Conservation (phyloP, 129 eudicot species). For the Sambucus nigra region DNA sequence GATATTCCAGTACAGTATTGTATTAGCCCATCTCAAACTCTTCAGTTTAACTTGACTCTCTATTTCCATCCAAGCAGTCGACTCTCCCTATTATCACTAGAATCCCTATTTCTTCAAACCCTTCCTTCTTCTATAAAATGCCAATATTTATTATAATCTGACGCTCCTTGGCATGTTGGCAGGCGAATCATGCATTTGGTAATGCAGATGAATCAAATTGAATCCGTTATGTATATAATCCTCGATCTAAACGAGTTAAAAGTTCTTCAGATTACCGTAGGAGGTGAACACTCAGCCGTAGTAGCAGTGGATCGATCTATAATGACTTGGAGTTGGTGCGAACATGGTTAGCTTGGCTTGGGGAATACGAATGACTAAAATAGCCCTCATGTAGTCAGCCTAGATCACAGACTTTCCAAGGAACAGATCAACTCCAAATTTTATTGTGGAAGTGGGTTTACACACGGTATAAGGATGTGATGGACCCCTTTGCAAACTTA, state of each 20-base stretch:
- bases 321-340: constrained; percentile 97
- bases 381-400: constrained; percentile 45
- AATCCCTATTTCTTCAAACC: too few relatives aligned
- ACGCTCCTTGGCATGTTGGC: constrained; percentile 27
- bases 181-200: constrained; percentile 17
- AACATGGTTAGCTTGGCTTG: constrained; percentile 96
- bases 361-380: constrained; percentile 56
- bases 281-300: constrained; percentile 85
- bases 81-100: too few relatives aligned
- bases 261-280: constrained; percentile 63
- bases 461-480: constrained; percentile 32
- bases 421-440: constrained; percentile 16
- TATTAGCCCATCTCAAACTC: too few relatives aligned
- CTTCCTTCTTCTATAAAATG: too few relatives aligned
- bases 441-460: constrained; percentile 86
- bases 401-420: constrained; percentile 13
- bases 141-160: too few relatives aligned
- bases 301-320: constrained; percentile 59
- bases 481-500: neutral
- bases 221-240: constrained; percentile 17
- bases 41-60: too few relatives aligned
- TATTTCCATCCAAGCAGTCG: too few relatives aligned
- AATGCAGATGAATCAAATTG: constrained; percentile 29
- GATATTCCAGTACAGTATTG: too few relatives aligned
- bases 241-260: constrained; percentile 29